Conservation (phyloP, 305 asterid genomes). For the Solanum chacoense region DNA sequence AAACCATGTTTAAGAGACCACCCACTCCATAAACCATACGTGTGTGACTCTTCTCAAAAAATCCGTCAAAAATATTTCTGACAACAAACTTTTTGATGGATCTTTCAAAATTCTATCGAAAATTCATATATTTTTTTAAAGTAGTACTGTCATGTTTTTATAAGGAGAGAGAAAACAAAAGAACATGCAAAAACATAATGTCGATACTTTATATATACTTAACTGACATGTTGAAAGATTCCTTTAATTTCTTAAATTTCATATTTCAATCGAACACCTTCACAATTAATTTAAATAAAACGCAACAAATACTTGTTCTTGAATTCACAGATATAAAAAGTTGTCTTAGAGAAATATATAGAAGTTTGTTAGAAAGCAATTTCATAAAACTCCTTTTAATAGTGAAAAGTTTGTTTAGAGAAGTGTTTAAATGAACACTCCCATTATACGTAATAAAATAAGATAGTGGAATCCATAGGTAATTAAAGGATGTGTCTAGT, state of each 20-base stretch:
- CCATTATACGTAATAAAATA: not conserved
- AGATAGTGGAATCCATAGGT: not conserved
- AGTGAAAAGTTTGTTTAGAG: not conserved
- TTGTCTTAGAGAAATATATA: not conserved
- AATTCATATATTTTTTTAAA: no score
- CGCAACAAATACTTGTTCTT: not conserved
- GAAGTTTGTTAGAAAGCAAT: not conserved
- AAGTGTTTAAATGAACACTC: slow-evolving; percentile 1
- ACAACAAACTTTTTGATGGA: not conserved
- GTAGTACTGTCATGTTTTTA: no score
- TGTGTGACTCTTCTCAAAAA: no score
- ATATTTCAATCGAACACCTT: not conserved
- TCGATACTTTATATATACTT: not conserved
- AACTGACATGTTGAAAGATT: not conserved
- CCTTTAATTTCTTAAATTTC: not conserved
- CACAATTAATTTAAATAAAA: not conserved
- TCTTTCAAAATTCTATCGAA: no score
- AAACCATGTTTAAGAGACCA: no score
- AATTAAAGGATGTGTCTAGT: not conserved
- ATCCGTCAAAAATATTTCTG: no score
- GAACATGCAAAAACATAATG: not conserved
- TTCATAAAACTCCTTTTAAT: not conserved
- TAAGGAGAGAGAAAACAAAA: no score
- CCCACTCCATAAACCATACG: no score
- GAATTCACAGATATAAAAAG: not conserved